Conservation (phyloP, 2,329 filamentous ascomycete species). For the Fusarium compactum region DNA sequence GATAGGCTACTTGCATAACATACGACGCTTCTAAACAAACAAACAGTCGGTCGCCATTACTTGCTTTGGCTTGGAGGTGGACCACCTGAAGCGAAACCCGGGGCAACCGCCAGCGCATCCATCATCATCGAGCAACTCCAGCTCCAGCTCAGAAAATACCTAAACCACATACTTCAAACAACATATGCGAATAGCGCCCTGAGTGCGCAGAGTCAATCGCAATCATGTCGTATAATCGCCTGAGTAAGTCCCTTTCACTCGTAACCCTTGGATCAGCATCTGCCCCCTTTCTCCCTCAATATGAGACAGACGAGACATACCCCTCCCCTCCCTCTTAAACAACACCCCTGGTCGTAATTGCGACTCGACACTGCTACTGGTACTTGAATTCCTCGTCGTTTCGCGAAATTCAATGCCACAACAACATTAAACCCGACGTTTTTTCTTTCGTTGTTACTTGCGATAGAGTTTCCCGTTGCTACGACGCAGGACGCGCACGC, state of each 20-base stretch:
- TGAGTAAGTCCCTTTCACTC: slow-evolving; percentile 66
- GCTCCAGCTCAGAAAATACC: slow-evolving; percentile 1
- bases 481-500: slow-evolving; percentile 24
- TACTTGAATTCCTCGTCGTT: slow-evolving; percentile 6
- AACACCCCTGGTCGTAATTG: slow-evolving; percentile 37
- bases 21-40: slow-evolving; percentile 20
- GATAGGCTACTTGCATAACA: slow-evolving; percentile 12
- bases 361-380: slow-evolving; percentile 10
- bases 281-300: slow-evolving; percentile 36
- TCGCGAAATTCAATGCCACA: not conserved
- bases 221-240: slow-evolving; percentile 79
- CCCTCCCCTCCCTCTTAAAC: slow-evolving; percentile 42
- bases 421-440: not conserved
- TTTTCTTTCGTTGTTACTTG: not conserved
- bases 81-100: slow-evolving; percentile 34
- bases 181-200: slow-evolving; percentile 32
- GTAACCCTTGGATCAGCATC: slow-evolving; percentile 35
- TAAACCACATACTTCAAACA: slow-evolving; percentile 17
- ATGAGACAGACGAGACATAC: slow-evolving; percentile 41
- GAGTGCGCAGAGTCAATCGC: slow-evolving; percentile 44
- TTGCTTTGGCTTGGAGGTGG: slow-evolving; percentile 11
- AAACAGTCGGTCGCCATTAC: slow-evolving; percentile 5
- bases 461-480: slow-evolving; percentile 20
- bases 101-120: slow-evolving; percentile 41
- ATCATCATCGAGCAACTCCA: slow-evolving; percentile 20